phyloP scores from a whole-genome alignment of 2,329 filamentous ascomycete genomes.

The Calonectria pauciramosa region DNA sequence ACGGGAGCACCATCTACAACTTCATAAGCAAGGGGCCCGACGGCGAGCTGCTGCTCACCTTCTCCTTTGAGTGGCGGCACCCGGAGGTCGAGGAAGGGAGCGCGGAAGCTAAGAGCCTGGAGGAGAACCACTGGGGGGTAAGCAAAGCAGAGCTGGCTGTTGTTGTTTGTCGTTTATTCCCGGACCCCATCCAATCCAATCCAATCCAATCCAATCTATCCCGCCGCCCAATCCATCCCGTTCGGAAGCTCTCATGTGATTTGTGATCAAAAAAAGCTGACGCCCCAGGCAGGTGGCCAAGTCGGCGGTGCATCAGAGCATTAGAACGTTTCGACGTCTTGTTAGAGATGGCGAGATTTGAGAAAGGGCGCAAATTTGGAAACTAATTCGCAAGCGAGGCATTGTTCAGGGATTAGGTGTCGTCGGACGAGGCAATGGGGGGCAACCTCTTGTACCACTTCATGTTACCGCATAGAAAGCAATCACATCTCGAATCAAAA shows the following conservation, averaged over 20 bases:
- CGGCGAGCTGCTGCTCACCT: conserved; percentile 52
- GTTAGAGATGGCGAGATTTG: conserved; percentile 25
- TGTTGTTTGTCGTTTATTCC: background rate
- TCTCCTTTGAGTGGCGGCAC: conserved; percentile 53
- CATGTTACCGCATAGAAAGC: background rate
- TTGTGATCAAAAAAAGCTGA: background rate
- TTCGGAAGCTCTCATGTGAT: too few species aligned
- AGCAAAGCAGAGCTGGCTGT: too few species aligned
- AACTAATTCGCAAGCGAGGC: background rate
- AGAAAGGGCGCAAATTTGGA: background rate
- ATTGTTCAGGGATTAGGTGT: background rate
- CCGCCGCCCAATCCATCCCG: too few species aligned
- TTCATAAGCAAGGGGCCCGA: conserved; percentile 47
- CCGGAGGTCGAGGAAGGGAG: conserved; percentile 45
- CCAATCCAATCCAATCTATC: too few species aligned
- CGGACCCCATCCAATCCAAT: background rate
- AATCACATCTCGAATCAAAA: background rate
- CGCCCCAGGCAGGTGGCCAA: conserved; percentile 26
- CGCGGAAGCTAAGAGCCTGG: conserved; percentile 41
- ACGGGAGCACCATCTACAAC: conserved; percentile 53
- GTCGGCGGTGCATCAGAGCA: conserved; percentile 33
- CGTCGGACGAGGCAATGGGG: background rate
- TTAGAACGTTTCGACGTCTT: conserved; percentile 32
- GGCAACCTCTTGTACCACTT: conserved; percentile 7
- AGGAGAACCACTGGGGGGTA: conserved; percentile 41